Conservation (phyloP, 2,329 filamentous ascomycete genomes). For the Ophiocordyceps sinensis region DNA sequence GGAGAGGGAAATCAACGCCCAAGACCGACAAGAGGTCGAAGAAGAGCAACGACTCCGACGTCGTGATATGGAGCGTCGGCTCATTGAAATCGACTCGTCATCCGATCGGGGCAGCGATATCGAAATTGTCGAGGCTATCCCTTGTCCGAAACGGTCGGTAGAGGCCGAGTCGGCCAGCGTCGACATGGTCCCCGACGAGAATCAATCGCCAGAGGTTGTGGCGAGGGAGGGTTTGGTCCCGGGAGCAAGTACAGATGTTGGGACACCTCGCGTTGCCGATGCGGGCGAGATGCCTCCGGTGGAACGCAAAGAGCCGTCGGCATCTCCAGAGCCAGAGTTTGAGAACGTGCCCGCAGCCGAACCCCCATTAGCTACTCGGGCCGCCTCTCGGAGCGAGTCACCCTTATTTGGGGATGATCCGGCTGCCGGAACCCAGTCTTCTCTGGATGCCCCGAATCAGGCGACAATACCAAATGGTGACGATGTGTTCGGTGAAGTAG, state of each 20-base stretch:
- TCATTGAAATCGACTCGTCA: constrained; percentile 50
- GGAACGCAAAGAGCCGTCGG: constrained; percentile 8
- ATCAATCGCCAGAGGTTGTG: neutral
- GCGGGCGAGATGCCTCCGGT: neutral
- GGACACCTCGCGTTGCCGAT: constrained; percentile 2
- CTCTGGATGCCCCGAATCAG: neutral
- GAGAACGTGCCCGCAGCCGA: constrained; percentile 19
- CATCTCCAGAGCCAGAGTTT: constrained; percentile 21
- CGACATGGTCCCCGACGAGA: constrained; percentile 4
- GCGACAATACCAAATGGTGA: constrained; percentile 17
- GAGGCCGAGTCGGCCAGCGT: neutral
- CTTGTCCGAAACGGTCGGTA: constrained; percentile 13
- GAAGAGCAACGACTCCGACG: constrained; percentile 37
- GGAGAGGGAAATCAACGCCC: constrained; percentile 48
- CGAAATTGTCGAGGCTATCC: constrained; percentile 38
- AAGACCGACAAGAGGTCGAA: constrained; percentile 41
- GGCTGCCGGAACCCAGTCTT: neutral
- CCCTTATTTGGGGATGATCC: constrained; percentile 6
- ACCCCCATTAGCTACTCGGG: neutral
- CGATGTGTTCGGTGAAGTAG: constrained; percentile 38
- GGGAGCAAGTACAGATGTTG: neutral
- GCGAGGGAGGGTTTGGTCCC: neutral
- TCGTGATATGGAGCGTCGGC: constrained; percentile 27
- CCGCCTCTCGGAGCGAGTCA: neutral
- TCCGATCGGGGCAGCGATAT: constrained; percentile 43